Percentiles rank a stretch among this genome's conserved stretches.
Conservation (phyloP, 2,329 filamentous ascomycete species). For the Beauveria bassiana region DNA sequence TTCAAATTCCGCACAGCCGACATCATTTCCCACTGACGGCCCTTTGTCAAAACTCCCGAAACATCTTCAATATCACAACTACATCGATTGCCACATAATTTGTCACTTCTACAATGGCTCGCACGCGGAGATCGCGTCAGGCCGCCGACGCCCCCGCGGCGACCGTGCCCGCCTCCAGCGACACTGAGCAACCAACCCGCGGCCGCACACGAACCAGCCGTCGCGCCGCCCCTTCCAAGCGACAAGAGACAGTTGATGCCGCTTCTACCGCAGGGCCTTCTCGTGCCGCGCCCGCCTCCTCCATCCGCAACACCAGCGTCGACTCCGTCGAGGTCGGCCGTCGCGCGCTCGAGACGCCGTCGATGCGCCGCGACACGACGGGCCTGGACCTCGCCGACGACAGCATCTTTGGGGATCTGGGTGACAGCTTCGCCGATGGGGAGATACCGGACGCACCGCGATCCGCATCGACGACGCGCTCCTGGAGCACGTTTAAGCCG, state of each 20-base stretch:
- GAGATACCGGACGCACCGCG: conserved; percentile 24
- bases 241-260: conserved; percentile 4
- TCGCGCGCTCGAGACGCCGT: conserved; percentile 25
- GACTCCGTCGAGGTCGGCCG: conserved; percentile 32
- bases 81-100: not conserved
- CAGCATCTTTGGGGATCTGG: conserved; percentile 39
- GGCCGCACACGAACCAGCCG: conserved; percentile 16
- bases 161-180: conserved; percentile 8
- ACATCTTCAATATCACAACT: not conserved
- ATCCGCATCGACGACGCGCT: conserved; percentile 39
- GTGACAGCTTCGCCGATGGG: conserved; percentile 35
- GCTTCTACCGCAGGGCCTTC: conserved; percentile 16
- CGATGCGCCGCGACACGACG: conserved; percentile 33
- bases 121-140: conserved; percentile 24
- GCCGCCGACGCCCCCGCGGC: conserved; percentile 17
- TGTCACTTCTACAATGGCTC: conserved; percentile 19
- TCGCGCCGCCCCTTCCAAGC: not conserved
- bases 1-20: not conserved
- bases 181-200: conserved; percentile 19
- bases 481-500: conserved; percentile 38
- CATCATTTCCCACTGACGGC: not conserved
- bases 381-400: conserved; percentile 42
- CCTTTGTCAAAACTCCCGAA: not conserved
- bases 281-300: conserved; percentile 8
- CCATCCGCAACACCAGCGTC: conserved; percentile 19